These are phyloP conservation scores for Nevesoporus exiguus DNA, from an alignment of 768 basidiomycete species.

Conservation along the genomic window DNA sequence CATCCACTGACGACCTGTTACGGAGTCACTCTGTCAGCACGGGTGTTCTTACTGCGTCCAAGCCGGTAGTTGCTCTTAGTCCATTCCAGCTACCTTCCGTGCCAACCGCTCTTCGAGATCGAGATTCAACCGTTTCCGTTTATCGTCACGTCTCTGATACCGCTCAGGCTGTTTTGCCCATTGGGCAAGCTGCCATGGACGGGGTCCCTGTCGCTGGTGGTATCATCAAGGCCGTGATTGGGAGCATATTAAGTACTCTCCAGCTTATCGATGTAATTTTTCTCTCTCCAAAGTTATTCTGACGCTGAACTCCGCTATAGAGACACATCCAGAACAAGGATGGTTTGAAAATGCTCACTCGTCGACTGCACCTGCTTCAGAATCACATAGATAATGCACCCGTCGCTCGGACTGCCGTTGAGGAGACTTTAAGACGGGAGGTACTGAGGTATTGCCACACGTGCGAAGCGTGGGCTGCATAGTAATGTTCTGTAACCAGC, in stretches of 20 bases:
- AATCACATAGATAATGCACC: neutral
- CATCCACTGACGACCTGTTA: neutral
- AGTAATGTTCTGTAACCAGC: neutral
- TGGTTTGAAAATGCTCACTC: neutral
- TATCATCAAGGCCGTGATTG: neutral
- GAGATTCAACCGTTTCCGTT: too few relatives aligned
- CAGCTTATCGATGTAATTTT: conserved; percentile 4
- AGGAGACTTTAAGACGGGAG: neutral
- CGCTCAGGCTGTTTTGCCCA: neutral
- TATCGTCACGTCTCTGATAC: neutral
- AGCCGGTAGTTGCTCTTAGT: neutral
- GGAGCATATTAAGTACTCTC: neutral
- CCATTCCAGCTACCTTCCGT: neutral
- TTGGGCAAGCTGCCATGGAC: neutral
- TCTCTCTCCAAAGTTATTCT: too few relatives aligned
- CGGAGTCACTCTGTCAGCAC: neutral
- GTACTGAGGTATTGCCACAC: neutral
- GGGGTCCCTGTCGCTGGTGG: neutral
- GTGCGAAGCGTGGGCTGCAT: neutral
- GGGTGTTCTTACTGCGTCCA: neutral
- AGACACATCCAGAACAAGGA: conserved; percentile 7
- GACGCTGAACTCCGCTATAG: neutral
- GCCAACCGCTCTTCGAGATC: too few relatives aligned
- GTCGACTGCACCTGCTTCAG: neutral
- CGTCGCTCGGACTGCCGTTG: neutral